Conservation (phyloP, 192 early-diverging fungal species). For the Entrophospora sp. region DNA sequence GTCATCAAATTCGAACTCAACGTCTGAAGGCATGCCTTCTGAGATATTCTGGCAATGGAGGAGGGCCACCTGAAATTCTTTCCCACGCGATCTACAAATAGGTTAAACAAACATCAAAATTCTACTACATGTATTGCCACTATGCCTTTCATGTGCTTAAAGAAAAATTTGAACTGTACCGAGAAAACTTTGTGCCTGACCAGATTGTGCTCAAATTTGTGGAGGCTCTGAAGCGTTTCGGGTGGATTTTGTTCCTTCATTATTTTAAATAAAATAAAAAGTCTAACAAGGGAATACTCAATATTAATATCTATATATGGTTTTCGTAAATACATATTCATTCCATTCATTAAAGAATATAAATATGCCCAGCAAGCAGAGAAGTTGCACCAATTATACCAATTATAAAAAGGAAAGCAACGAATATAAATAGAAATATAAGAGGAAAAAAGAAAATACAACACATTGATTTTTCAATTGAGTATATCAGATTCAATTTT, state of each 20-base stretch:
- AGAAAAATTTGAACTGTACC: background rate
- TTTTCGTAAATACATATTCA: background rate
- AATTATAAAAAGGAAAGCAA: background rate
- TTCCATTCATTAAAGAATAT: conserved; percentile 4
- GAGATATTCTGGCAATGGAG: conserved; percentile 12
- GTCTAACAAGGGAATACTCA: background rate
- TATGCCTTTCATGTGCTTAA: background rate
- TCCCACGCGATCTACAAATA: conserved; percentile 11
- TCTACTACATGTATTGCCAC: conserved; percentile 4
- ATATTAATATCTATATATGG: background rate
- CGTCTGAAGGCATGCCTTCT: background rate
- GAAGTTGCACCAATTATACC: background rate
- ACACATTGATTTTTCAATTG: too few species aligned
- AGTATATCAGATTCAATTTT: too few species aligned
- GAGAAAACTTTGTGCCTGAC: conserved; percentile 15
- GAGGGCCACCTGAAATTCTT: conserved; percentile 15
- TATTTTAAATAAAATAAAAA: conserved; percentile 20
- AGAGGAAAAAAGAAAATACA: too few species aligned
- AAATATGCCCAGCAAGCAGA: background rate
- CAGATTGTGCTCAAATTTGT: background rate
- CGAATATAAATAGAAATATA: too few species aligned
- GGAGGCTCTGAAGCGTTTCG: conserved; percentile 5
- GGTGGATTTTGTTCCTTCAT: conserved; percentile 6
- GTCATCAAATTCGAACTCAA: background rate
- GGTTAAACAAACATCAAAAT: background rate